These are phyloP conservation scores for Sequoiadendron giganteum DNA, from an alignment of 75 land plant genomes.

Conservation along the genomic window DNA sequence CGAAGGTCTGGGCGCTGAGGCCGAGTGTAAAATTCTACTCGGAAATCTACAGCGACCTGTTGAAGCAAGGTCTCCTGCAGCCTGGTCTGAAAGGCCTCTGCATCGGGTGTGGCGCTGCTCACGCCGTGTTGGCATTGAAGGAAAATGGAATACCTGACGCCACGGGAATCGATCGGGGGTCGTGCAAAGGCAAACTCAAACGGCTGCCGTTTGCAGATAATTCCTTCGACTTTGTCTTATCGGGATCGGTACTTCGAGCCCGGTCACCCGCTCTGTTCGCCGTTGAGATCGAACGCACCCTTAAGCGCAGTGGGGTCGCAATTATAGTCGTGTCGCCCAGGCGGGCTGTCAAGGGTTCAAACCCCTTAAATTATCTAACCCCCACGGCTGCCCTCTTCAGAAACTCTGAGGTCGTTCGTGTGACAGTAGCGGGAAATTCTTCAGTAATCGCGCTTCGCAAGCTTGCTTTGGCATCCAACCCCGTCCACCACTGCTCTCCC, in stretches of 20 bases:
- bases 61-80: constrained; percentile 3
- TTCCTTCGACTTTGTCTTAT: constrained; percentile 21
- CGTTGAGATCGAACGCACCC: constrained; percentile 22
- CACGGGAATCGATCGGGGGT: background rate
- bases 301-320: constrained; percentile 15
- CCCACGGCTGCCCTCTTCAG: background rate
- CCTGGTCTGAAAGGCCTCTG: constrained; percentile 13
- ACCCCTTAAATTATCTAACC: background rate
- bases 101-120: constrained; percentile 7
- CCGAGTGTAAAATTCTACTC: background rate
- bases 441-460: background rate
- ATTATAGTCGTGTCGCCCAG: background rate
- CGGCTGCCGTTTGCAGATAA: background rate
- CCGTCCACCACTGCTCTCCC: background rate
- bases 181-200: background rate
- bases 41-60: background rate
- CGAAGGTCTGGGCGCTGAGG: background rate
- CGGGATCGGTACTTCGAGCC: constrained; percentile 13
- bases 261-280: constrained; percentile 14
- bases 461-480: background rate
- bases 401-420: background rate
- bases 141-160: constrained; percentile 3
- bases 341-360: background rate
- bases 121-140: background rate
- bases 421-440: background rate